Percentiles rank a stretch among this genome's conserved stretches.
phyloP scores from a whole-genome alignment of 805 yeast genomes.

The Tetrapisispora nanseiensis region DNA sequence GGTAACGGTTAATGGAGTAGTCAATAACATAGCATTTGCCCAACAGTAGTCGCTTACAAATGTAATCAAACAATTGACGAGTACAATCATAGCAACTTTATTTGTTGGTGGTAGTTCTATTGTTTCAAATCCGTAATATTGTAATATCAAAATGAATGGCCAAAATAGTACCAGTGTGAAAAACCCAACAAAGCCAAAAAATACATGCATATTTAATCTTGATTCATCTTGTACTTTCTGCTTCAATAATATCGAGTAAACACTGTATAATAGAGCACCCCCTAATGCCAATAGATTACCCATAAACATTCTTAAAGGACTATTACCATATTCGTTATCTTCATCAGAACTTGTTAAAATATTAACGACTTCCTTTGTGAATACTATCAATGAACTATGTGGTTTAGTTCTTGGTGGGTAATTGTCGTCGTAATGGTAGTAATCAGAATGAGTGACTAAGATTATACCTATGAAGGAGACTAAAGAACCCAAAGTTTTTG shows the following conservation, averaged over 20 bases:
- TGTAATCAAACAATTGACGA: constrained; percentile 64
- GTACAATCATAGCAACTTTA: constrained; percentile 43
- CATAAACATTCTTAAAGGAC: constrained; percentile 32
- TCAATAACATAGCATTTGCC: constrained; percentile 90
- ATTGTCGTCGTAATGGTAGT: constrained; percentile 12
- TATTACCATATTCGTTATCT: constrained; percentile 7
- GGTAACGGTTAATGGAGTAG: constrained; percentile 91
- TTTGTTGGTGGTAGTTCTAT: constrained; percentile 59
- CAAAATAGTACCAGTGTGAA: constrained; percentile 65
- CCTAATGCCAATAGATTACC: constrained; percentile 76
- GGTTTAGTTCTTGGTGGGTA: constrained; percentile 5
- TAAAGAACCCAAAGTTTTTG: constrained; percentile 60
- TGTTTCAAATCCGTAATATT: constrained; percentile 53
- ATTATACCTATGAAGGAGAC: constrained; percentile 71
- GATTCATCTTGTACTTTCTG: constrained; percentile 63
- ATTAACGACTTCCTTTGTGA: not conserved
- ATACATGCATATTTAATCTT: constrained; percentile 71
- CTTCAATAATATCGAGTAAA: constrained; percentile 80
- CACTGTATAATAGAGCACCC: constrained; percentile 86
- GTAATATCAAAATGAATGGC: constrained; percentile 68
- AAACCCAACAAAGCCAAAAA: constrained; percentile 91
- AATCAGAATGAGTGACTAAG: constrained; percentile 65
- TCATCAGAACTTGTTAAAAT: not conserved
- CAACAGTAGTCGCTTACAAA: constrained; percentile 86
- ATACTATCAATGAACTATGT: not conserved